Evolutionary conservation across 805 yeast genomes (phyloP).

Genomic region (Myxozyma lipomycoides): DNA sequence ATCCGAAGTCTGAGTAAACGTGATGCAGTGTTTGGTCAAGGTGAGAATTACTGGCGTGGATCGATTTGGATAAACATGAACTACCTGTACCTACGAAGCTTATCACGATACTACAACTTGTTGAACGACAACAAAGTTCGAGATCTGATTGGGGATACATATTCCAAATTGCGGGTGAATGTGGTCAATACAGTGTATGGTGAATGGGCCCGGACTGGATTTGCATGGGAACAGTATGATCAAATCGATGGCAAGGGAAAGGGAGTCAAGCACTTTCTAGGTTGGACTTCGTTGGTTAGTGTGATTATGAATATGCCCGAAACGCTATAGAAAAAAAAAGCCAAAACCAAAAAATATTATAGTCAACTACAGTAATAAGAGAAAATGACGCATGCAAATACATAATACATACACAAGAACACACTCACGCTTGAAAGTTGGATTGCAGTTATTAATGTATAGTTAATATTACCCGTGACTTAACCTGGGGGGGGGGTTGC

Average conservation of each 20-base stretch:
- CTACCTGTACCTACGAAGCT: constrained; percentile 69
- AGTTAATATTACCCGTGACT: too few species aligned
- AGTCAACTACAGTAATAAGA: too few species aligned
- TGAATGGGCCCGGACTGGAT: constrained; percentile 75
- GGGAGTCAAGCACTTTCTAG: constrained; percentile 85
- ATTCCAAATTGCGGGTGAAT: constrained; percentile 57
- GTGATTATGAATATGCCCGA: constrained; percentile 82
- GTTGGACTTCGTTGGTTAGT: constrained; percentile 86
- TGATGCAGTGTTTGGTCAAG: constrained; percentile 64
- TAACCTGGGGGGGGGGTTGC: too few species aligned
- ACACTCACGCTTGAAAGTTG: too few species aligned
- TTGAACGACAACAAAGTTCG: constrained; percentile 38
- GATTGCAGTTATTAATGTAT: too few species aligned
- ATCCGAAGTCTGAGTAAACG: constrained; percentile 71
- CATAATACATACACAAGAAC: too few species aligned
- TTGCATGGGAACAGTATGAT: constrained; percentile 87
- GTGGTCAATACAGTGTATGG: constrained; percentile 62
- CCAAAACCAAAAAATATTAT: too few species aligned
- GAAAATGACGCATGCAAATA: too few species aligned
- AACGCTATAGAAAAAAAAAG: constrained; percentile 12
- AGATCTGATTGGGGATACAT: constrained; percentile 47
- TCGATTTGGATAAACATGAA: constrained; percentile 91
- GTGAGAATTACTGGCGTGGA: constrained; percentile 94
- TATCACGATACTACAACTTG: constrained; percentile 50
- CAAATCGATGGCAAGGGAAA: constrained; percentile 68